These are phyloP conservation scores for Puccinellia tenuiflora DNA, from an alignment of 176 grass and related monocot genomes.

Conservation along the genomic window DNA sequence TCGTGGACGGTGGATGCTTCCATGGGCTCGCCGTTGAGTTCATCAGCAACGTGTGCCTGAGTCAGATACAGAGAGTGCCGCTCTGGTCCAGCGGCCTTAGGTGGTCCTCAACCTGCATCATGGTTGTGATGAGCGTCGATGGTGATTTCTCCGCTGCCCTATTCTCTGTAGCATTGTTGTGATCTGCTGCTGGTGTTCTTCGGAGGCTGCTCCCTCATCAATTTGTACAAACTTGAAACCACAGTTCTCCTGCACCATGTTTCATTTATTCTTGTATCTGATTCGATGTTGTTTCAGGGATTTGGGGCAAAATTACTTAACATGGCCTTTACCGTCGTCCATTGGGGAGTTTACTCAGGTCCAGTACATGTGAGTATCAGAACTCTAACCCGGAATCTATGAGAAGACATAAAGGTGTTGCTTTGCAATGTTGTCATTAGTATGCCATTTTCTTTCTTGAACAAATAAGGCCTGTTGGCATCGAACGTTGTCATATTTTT, in stretches of 20 bases:
- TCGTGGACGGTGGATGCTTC: too few species aligned
- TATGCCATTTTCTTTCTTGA: not conserved
- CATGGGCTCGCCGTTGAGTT: too few species aligned
- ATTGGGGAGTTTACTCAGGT: slow-evolving; percentile 54
- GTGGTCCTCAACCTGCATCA: too few species aligned
- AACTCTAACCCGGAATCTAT: not conserved
- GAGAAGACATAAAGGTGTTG: not conserved
- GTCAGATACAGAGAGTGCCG: too few species aligned
- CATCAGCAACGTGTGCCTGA: too few species aligned
- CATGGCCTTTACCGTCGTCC: slow-evolving; percentile 55
- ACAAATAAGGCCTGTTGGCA: slow-evolving; percentile 42
- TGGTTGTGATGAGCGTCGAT: too few species aligned
- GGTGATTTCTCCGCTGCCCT: too few species aligned
- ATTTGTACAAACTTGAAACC: too few species aligned
- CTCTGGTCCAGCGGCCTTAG: too few species aligned
- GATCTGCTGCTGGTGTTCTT: too few species aligned
- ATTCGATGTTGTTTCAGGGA: slow-evolving; percentile 42
- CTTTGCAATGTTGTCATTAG: not conserved
- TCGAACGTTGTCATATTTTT: not conserved
- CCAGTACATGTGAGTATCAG: slow-evolving; percentile 53
- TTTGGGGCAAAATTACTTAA: slow-evolving; percentile 53
- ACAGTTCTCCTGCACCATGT: not conserved
- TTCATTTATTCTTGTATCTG: not conserved
- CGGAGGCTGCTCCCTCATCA: too few species aligned
- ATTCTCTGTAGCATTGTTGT: too few species aligned